Base-by-base conservation (phyloP, 805 yeast species). In the Phaffomyces opuntiae region DNA sequence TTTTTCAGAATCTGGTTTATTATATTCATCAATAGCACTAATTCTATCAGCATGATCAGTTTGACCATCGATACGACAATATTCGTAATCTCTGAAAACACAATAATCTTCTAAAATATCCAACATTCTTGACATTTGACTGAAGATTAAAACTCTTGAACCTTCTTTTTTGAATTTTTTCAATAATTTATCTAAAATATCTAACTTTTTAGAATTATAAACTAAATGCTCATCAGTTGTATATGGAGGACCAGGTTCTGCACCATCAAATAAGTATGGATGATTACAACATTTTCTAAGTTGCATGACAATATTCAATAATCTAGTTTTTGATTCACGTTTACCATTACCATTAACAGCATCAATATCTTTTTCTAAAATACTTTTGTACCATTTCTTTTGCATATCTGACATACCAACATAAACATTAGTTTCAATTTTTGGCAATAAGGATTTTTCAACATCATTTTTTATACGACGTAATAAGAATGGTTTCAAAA, bases 171-270 rank as follows among this genome's bases (percentile, higher is more conserved):
- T 75, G 52, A 79, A 70, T 51, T 78, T 80, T 54, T 73, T 77
- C 59, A 85, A 66, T 49, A 85, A 57, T 57, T 78, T 77, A 60
- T 85, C 95, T 57, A 85, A 67, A 24, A 85, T 82, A 40, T 81
- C 72, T 74, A 85, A 73, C 59, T 85, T 85, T 45, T 80, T 82
- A 5, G 89, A 73, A 60, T 85, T 85, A 62, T 63, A 82, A 32
- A 85, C 81, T 60, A 85, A 70, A 66, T 85, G 95, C 60, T 85
- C 93, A 62, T 85, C 95, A 0, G 91, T 85, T 9, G 93, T 85
- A 55, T 70, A 85, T 21, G 95, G 95, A 17, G 95, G 95, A 12
- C 95, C 95, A 1, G 93, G 93, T 58, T 85, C 95, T 1, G 91
- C 93, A 38, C 95, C 95, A 61, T 85, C 93, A 56, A 85, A 85